Evolutionary conservation across 2,329 filamentous ascomycete genomes (phyloP).

Genomic region (Aspergillus brasiliensis): DNA sequence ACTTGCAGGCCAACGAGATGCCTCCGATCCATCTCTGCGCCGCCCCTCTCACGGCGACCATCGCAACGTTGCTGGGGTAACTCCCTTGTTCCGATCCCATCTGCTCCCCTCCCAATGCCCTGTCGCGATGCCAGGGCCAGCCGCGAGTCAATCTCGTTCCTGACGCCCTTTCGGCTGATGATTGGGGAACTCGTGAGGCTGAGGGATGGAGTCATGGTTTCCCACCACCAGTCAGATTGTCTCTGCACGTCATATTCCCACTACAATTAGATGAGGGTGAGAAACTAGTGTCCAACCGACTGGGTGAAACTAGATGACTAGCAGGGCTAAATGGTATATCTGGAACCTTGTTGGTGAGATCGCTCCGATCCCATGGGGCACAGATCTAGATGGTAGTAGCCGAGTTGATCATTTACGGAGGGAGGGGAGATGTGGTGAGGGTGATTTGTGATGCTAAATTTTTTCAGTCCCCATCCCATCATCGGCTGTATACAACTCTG

Average conservation of each 20-base stretch:
- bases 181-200: constrained; percentile 14
- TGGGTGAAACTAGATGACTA: background rate
- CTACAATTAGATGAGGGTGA: background rate
- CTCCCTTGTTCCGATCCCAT: constrained; percentile 22
- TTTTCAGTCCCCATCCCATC: background rate
- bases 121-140: constrained; percentile 7
- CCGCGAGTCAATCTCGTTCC: constrained; percentile 13
- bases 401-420: background rate
- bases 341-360: background rate
- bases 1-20: constrained; percentile 5
- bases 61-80: constrained; percentile 22
- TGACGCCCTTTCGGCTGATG: constrained; percentile 1
- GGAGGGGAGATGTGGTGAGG: background rate
- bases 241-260: constrained; percentile 17
- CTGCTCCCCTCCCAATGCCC: background rate
- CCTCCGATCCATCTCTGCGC: background rate
- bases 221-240: background rate
- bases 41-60: constrained; percentile 5
- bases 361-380: constrained; percentile 7
- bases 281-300: background rate
- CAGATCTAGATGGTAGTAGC: background rate
- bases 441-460: background rate
- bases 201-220: background rate
- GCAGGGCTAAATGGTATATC: background rate
- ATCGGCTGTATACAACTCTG: background rate